These are phyloP conservation scores for Globisporangium middletonii DNA, from an alignment of 352 stramenopile species.

Conservation along the genomic window DNA sequence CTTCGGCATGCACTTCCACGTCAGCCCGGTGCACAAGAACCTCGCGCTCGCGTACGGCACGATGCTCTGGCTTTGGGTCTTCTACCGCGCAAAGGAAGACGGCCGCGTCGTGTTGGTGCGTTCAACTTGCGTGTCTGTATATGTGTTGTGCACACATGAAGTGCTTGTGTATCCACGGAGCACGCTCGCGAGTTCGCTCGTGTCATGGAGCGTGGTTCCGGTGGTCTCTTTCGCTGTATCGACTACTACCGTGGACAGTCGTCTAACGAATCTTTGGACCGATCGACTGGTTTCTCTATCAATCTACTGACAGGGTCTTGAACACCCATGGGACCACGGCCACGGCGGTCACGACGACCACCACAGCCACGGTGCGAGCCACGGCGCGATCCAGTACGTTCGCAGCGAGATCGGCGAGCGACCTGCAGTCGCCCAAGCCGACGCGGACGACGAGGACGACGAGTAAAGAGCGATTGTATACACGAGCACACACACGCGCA, in stretches of 20 bases:
- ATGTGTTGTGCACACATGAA: not conserved
- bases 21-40: slow-evolving; percentile 86
- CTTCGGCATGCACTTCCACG: slow-evolving; percentile 87
- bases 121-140: not conserved
- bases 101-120: slow-evolving; percentile 69
- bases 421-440: slow-evolving; percentile 46
- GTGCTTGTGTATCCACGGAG: not conserved
- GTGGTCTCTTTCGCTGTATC: slow-evolving; percentile 7
- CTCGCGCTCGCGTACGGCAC: slow-evolving; percentile 81
- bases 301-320: slow-evolving; percentile 42
- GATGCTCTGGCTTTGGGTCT: slow-evolving; percentile 89
- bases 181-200: not conserved
- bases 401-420: slow-evolving; percentile 60
- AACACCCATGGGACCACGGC: slow-evolving; percentile 83
- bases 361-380: slow-evolving; percentile 19
- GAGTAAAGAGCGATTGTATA: slow-evolving; percentile 22
- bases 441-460: slow-evolving; percentile 30
- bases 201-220: not conserved
- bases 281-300: not conserved
- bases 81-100: slow-evolving; percentile 87
- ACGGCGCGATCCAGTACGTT: slow-evolving; percentile 59
- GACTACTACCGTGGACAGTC: no score
- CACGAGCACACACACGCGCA: not conserved
- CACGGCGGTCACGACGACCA: slow-evolving; percentile 41
- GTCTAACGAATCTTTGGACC: not conserved